Evolutionary conservation across 495 filamentous ascomycete genomes (phyloP), one percentile per base, ranked within the genome.

Genomic region (Letharia columbiana): DNA sequence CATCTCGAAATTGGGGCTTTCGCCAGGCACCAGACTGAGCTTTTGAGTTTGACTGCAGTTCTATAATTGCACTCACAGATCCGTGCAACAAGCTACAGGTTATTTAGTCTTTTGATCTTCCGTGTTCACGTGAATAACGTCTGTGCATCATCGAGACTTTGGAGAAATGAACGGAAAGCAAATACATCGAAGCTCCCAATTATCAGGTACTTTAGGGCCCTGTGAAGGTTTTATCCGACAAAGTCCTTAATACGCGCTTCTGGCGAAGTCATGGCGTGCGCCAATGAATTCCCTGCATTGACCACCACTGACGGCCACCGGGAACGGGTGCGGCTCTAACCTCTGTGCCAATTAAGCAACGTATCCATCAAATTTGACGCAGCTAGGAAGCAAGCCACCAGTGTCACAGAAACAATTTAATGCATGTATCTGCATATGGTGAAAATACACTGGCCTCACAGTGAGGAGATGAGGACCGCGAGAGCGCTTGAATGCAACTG

Each of bases 261-360:
- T 37, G 54, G 54, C 31, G 33, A 37, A 18, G 33, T 37, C 54
- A 57, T 37, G 31, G 54, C 54, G 31, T 57, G 39, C 13, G 54
- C 54, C 33, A 57, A 57, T 20, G 15, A 37, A 33, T 35, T 9
- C 33, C 7, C 5, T 11, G 54, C 54, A 57, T 57, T 57, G 54
- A 57, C 54, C 54, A 37, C 54, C 54, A 37, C 15, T 17, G 7
- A 57, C 33, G 54, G 15, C 54, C 20, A 12, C 5, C 54, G 31
- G 54, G 54, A 57, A 57, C 54, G 54, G 54, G 17, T 57, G 54
- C 54, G 54, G 54, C 54, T 57, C 54, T 57, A 35, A 35, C 2
- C 33, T 56, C 3, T 56, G 28, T 56, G 54, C 54, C 13, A 17
- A 57, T 4, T 9, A 37, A 57, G 17, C 15, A 37, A 37, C 1